phyloP scores from a whole-genome alignment of 2,329 filamentous ascomycete species.

The Trichoderma harzianum region DNA sequence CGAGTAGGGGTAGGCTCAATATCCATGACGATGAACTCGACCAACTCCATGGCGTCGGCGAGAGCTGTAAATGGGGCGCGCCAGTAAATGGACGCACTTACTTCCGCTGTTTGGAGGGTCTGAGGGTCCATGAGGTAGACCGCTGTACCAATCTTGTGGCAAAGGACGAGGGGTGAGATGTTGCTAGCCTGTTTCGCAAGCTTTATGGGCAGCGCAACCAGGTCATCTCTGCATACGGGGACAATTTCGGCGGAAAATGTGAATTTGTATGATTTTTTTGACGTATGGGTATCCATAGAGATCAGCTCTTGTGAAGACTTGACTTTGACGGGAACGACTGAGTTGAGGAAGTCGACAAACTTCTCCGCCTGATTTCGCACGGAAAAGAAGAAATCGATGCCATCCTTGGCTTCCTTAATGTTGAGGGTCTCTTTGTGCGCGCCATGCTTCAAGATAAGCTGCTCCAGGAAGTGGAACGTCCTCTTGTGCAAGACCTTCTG shows the following conservation, averaged over 20 bases:
- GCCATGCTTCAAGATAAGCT: conserved; percentile 90
- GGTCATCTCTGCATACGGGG: conserved; percentile 94
- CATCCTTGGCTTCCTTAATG: conserved; percentile 95
- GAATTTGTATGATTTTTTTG: conserved; percentile 91
- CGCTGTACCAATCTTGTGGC: conserved; percentile 82
- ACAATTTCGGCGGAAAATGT: conserved; percentile 85
- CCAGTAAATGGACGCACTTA: conserved; percentile 85
- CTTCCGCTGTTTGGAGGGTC: conserved; percentile 86
- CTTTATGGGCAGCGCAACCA: conserved; percentile 88
- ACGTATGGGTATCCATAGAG: conserved; percentile 87
- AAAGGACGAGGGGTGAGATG: conserved; percentile 81
- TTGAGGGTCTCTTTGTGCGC: conserved; percentile 94
- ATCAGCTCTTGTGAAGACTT: conserved; percentile 85
- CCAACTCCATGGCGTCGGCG: conserved; percentile 77
- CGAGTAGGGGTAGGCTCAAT: conserved; percentile 74
- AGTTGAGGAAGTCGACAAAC: conserved; percentile 85
- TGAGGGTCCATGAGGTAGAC: conserved; percentile 87
- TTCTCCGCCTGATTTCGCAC: conserved; percentile 87
- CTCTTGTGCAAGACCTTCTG: conserved; percentile 97
- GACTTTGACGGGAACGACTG: conserved; percentile 71
- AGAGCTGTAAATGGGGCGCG: conserved; percentile 79
- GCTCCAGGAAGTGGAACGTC: conserved; percentile 69
- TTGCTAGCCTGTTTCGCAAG: conserved; percentile 85
- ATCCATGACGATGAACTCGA: conserved; percentile 93
- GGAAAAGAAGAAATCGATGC: conserved; percentile 93